Base-by-base conservation (phyloP, 2,329 filamentous ascomycete species). In the Colletotrichum chlorophyti region DNA sequence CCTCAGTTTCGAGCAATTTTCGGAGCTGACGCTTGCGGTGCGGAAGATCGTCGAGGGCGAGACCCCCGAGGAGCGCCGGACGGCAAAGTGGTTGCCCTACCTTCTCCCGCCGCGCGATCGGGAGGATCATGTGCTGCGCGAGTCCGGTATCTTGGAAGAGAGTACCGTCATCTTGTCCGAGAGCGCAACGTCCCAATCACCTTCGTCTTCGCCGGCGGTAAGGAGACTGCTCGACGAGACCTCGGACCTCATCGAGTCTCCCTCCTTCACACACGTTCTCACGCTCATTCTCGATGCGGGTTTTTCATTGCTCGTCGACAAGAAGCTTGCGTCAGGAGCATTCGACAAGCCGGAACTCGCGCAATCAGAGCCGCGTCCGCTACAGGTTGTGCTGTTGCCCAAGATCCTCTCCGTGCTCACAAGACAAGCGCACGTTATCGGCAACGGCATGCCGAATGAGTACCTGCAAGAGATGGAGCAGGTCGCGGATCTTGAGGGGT, bases 211-310 rank as follows among this genome's bases (percentile, higher is more conserved):
- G 10, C 72, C 76, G 6, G 84, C 87, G 1, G 84, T 99, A 53
- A 87, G 94, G 53, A 89, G 91, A 57, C 84, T 99, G 17, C 84
- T 99, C 1, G 94, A 99, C 71, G 95, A 99, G 78, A 98, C 95
- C 2, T 91, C 94, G 34, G 95, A 99, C 71, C 84, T 99, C 21
- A 89, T 98, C 69, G 95, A 99, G 70, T 97, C 95, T 1, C 95
- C 95, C 0, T 85, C 91, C 31, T 98, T 98, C 74, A 85, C 88
- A 1, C 89, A 93, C 68, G 93, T 99, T 31, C 83, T 97, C 40
- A 91, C 90, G 2, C 86, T 91, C 57, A 83, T 97, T 53, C 89
- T 98, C 59, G 93, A 98, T 72, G 84, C 92, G 41, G 90, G 89
- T 52, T 99, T 97, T 76, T 90, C 90, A 3, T 85, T 89, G 21